Percentiles rank a stretch among this genome's conserved stretches.
These are phyloP conservation scores for Chiua sp. DNA, from an alignment of 1,284 basidiomycete species.

Conservation along the genomic window DNA sequence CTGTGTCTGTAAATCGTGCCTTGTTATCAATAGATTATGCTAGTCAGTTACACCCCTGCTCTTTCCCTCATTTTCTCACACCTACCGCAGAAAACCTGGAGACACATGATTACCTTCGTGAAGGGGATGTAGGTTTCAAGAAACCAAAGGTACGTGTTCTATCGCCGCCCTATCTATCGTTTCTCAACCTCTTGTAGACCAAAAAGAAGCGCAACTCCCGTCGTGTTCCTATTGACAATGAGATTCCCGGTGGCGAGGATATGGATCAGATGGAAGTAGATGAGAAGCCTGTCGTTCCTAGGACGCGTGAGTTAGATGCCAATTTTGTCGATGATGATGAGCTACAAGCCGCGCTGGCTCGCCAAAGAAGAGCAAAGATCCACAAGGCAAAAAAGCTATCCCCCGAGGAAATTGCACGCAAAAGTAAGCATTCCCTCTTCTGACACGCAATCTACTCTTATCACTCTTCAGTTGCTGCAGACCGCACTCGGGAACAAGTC, in stretches of 20 bases:
- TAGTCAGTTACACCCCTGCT: conserved; percentile 56
- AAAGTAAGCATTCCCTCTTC: conserved; percentile 56
- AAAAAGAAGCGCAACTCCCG: conserved; percentile 90
- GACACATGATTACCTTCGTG: conserved; percentile 87
- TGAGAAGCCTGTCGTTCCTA: conserved; percentile 63
- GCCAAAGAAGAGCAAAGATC: conserved; percentile 82
- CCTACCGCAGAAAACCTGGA: conserved; percentile 84
- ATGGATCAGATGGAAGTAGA: conserved; percentile 81
- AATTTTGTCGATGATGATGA: conserved; percentile 99
- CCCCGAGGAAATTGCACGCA: conserved; percentile 85
- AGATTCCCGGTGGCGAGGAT: conserved; percentile 48
- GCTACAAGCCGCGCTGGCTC: conserved; percentile 90
- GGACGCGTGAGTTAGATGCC: conserved; percentile 71
- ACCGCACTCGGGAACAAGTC: conserved; percentile 59
- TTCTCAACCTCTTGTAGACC: conserved; percentile 55
- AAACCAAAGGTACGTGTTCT: conserved; percentile 76
- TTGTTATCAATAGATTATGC: conserved; percentile 92
- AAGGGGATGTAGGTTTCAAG: conserved; percentile 94
- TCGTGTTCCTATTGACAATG: conserved; percentile 73
- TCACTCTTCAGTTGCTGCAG: conserved; percentile 62
- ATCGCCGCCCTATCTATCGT: background rate
- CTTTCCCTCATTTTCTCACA: conserved; percentile 11
- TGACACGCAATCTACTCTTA: background rate
- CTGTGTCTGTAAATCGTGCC: conserved; percentile 76
- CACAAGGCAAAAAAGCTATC: conserved; percentile 80